Base-by-base conservation (phyloP, 164 flowering plant species). In the Tetracentron sinense region DNA sequence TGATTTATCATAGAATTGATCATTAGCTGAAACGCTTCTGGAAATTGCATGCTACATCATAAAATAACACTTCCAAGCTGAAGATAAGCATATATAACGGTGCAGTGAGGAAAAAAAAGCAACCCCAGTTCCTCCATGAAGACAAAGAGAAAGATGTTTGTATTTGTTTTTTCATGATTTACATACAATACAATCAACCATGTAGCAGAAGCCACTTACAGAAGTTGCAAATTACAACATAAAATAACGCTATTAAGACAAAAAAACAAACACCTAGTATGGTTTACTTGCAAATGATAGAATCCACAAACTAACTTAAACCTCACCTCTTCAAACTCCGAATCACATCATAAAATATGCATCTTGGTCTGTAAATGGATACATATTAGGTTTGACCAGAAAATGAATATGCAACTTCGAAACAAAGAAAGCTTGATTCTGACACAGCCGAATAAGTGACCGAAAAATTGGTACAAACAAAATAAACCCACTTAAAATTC, bases 391-490 rank as follows among this genome's bases (percentile, higher is more conserved):
- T 23, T 54, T 63, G 27, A 33, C 23, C 28, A 4, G 19, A 3
- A 4, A 31, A 52, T 5, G 19, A 63, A 19, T 59, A n/a, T 4
- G 10, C 35, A 30, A 71, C 48, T 44, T 7, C 23, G 15, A n/a
- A 38, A 44, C 60, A 47, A 27, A 33, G 26, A 62, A 62, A 72
- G 60, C 69, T 67, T 59, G 63, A 71, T 60, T 61, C 52, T 25
- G 23, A 28, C 17, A 35, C 22, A 46, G 17, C 23, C 3, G 14
- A 48, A 30, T 2, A 35, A 5, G 33, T 7, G 17, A 22, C 3
- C 35, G 4, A 28, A 15, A 21, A 21, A 20, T 22, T 7, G 22
- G 17, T 16, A 5, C 17, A 50, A 7, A 49, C 2, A 31, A 50
- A 16, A 20, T 30, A 50, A 58, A 26, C 25, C 25, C 27, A 19